Evolutionary conservation across 441 rosid genomes (phyloP), one percentile per base, ranked within the genome.

Genomic region (Erysimum pusillum): DNA sequence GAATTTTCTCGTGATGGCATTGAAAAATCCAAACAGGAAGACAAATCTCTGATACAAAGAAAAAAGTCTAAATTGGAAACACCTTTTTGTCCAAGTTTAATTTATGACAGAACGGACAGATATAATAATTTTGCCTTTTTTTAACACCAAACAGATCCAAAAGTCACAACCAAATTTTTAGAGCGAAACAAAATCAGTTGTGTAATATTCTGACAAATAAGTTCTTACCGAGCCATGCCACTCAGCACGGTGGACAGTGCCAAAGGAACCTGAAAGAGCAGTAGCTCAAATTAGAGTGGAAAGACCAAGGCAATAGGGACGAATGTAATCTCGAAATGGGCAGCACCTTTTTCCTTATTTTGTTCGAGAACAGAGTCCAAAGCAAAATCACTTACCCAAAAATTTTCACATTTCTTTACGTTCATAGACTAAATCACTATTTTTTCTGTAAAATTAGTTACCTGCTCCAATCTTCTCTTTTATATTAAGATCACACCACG

Each of bases 401-500:
- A 54, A 54, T 65, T 22, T 54, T 56, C 69, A 66, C 28, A 8
- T 44, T 34, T 74, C 74, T 44, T 45, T 62, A 39, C 25, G 12
- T 69, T 61, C 38, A 49, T 41, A 52, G 41, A 68, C 32, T 3
- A 53, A 17, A 53, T 53, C 41, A 63, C 0, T 39, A 45, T 25
- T 9, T 76, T 35, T 39, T 67, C 5, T n/a, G 48, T 22, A 51
- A 63, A 41, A 51, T 15, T 75, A 76, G 3, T 35, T 89, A 96
- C 99, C 99, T 89, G 98, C 87, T 90, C 99, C 99, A 75, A 96
- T 96, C 84, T 84, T 88, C 88, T 94, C 98, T 83, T 87, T 92
- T 68, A 96, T 64, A 74, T 82, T 84, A 80, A 96, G 98, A 85
- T 96, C 98, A 83, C 79, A 82, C 98, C 98, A 96, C 14, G 97